Evolutionary conservation across 805 yeast species (phyloP).

Genomic region (Wickerhamiella brachini): DNA sequence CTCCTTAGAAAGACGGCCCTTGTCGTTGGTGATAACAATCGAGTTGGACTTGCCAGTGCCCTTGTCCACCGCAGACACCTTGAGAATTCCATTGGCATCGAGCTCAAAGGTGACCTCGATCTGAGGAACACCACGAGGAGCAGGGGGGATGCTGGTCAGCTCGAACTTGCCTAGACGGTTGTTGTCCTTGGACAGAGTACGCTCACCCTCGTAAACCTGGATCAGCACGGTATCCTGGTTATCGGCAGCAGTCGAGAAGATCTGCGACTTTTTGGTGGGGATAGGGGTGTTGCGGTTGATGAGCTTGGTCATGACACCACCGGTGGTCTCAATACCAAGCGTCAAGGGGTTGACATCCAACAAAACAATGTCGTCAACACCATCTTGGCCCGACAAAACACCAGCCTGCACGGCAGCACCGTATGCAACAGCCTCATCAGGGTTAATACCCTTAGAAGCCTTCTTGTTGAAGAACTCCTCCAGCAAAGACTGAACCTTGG

Average conservation of each 20-base stretch:
- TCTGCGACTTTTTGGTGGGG: slow-evolving; percentile 91
- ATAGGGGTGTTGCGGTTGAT: slow-evolving; percentile 91
- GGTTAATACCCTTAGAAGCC: slow-evolving; percentile 94
- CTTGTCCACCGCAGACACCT: slow-evolving; percentile 79
- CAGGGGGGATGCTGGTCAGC: slow-evolving; percentile 76
- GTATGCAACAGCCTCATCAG: slow-evolving; percentile 98
- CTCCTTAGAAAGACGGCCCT: slow-evolving; percentile 86
- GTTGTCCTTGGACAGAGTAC: slow-evolving; percentile 88
- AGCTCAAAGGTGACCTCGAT: slow-evolving; percentile 80
- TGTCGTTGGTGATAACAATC: slow-evolving; percentile 83
- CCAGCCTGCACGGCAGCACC: slow-evolving; percentile 99
- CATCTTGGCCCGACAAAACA: slow-evolving; percentile 89
- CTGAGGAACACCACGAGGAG: slow-evolving; percentile 87
- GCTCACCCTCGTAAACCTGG: slow-evolving; percentile 93
- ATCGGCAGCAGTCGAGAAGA: slow-evolving; percentile 90
- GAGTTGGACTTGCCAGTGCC: slow-evolving; percentile 89
- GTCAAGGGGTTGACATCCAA: slow-evolving; percentile 92
- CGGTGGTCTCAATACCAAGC: slow-evolving; percentile 90
- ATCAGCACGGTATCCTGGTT: slow-evolving; percentile 92
- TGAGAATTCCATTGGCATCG: slow-evolving; percentile 78
- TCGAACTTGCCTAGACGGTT: slow-evolving; percentile 79
- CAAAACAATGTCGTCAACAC: slow-evolving; percentile 77
- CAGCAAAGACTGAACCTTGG: slow-evolving; percentile 88
- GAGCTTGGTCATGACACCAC: slow-evolving; percentile 94
- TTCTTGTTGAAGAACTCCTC: slow-evolving; percentile 85